Base-by-base conservation (phyloP, 1,139 yeast species). In the Blastobotrys elegans region DNA sequence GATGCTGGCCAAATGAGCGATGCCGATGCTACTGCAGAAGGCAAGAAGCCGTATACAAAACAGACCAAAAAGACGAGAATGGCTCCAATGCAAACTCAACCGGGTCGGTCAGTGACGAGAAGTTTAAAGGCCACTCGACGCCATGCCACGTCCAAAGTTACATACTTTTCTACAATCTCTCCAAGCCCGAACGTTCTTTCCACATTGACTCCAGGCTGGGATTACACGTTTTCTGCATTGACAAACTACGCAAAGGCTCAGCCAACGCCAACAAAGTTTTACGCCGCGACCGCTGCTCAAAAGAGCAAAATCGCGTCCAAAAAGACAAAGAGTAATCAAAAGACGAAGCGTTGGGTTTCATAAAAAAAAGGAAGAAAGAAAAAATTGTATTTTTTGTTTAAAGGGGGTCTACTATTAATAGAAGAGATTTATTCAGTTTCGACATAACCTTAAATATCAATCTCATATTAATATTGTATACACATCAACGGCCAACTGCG, bases 21-120 rank as follows among this genome's bases (percentile, higher is more conserved):
- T 4, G 64, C 64, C 22, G 61, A 66, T 32, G 57, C 66, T 11
- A 18, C 44, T 26, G 26, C 30, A 13, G 16, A 18, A 10, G 71
- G 72, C 53, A 58, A 72, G 41, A 74, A 86, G 7, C 74, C 89
- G 3, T 89, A 88, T 66, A 76, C 89, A 2, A 53, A 60, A 51
- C 97, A 89, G 69, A 84, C 95, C 0, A 95, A 95, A 33, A 66
- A 55, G 43, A 76, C 84, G 2, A 74, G 87, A 63, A 86, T 70
- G 66, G 97, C 97, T 1, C 96, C 96, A 44, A 88, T 89, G 96
- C 96, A 88, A 68, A 66, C 72, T 50, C 95, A 88, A 68, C 96
- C 97, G 6, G 85, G 82, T 3, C 62, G 84, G 1, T 72, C 67
- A 7, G 79, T 87, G 13, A 83, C 95, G 24, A 41, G 49, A 38